A percentile compares a stretch with the other conserved stretches of the same genome.
Evolutionary conservation across 768 basidiomycete genomes (phyloP).

Genomic region (Lyophyllum decastes): DNA sequence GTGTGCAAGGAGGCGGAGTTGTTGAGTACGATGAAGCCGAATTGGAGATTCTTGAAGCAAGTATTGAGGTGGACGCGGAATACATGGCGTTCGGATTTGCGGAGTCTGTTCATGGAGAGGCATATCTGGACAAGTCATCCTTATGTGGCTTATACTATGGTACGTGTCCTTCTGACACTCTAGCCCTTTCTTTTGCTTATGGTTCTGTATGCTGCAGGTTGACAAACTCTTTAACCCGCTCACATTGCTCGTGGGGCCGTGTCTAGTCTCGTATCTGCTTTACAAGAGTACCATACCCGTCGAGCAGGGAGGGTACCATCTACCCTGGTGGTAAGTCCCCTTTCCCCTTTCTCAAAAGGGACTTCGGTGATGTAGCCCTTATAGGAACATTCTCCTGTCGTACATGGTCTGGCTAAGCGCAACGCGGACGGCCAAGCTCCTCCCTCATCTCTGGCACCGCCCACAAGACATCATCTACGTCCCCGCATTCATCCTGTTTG

Average conservation of each 20-base stretch:
- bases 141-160: constrained; percentile 93
- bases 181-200: constrained; percentile 34
- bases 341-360: background rate
- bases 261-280: constrained; percentile 73
- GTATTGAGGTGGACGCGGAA: constrained; percentile 93
- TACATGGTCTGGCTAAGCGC: constrained; percentile 73
- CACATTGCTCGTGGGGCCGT: constrained; percentile 83
- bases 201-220: constrained; percentile 43
- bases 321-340: constrained; percentile 74
- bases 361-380: constrained; percentile 15
- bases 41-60: constrained; percentile 95
- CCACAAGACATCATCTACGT: constrained; percentile 80
- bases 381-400: constrained; percentile 68
- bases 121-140: constrained; percentile 88
- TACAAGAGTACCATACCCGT: constrained; percentile 76
- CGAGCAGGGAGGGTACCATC: constrained; percentile 72
- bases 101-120: constrained; percentile 87
- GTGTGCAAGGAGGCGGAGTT: constrained; percentile 84
- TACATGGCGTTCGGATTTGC: constrained; percentile 89
- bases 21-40: constrained; percentile 92
- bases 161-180: constrained; percentile 28
- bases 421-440: constrained; percentile 76
- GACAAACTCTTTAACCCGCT: constrained; percentile 87
- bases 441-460: constrained; percentile 79
- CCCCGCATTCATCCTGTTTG: constrained; percentile 85